Conservation (phyloP, 164 flowering plant species). For the Houttuynia cordata region DNA sequence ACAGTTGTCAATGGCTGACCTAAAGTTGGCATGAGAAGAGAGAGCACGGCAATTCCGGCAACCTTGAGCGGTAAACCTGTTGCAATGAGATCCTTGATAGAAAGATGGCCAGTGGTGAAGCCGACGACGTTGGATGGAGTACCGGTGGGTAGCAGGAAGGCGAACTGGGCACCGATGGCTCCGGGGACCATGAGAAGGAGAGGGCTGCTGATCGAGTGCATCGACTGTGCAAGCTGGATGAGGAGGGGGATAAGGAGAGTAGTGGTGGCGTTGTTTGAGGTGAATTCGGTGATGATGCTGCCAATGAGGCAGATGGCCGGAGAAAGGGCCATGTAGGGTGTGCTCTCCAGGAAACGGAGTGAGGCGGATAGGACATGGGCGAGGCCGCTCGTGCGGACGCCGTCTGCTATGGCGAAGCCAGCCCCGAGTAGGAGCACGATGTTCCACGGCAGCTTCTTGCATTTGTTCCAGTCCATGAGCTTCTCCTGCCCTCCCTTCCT, state of each 20-base stretch:
- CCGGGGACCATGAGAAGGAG: conserved; percentile 76
- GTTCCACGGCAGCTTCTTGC: conserved; percentile 91
- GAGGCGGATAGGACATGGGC: conserved; percentile 44
- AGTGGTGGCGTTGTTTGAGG: conserved; percentile 78
- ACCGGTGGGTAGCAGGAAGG: conserved; percentile 65
- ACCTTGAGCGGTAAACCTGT: conserved; percentile 61
- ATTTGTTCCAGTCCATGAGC: conserved; percentile 94
- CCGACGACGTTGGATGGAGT: conserved; percentile 91
- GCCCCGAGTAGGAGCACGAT: conserved; percentile 73
- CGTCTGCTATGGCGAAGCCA: conserved; percentile 88
- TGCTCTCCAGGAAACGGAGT: conserved; percentile 41
- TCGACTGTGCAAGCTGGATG: conserved; percentile 51
- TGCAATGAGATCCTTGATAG: conserved; percentile 67
- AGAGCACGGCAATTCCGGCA: conserved; percentile 39
- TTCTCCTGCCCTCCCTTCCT: conserved; percentile 61
- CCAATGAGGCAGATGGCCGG: conserved; percentile 59
- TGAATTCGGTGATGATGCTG: conserved; percentile 59
- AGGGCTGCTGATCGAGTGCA: conserved; percentile 65
- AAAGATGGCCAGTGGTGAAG: conserved; percentile 65
- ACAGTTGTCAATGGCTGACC: no score
- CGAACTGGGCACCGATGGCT: conserved; percentile 74
- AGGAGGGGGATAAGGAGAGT: conserved; percentile 63
- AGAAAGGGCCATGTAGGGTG: conserved; percentile 56
- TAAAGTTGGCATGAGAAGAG: conserved; percentile 76
- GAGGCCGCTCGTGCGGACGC: conserved; percentile 67